Percentiles rank a stretch among this genome's conserved stretches.
These are phyloP conservation scores for Nakazawaea populi DNA, from an alignment of 805 yeast species.

Conservation along the genomic window DNA sequence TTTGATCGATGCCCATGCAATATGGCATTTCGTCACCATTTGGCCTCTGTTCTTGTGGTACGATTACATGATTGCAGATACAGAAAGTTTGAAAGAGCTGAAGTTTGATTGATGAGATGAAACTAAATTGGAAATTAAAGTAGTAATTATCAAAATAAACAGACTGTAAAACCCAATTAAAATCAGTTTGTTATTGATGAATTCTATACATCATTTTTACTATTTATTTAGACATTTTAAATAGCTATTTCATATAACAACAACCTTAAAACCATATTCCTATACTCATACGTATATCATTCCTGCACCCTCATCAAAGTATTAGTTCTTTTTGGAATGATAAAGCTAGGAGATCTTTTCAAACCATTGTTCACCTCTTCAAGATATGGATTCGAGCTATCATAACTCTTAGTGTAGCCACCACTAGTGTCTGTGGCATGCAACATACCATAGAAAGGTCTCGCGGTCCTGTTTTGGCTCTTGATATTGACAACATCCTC, in stretches of 20 bases:
- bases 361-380: not conserved
- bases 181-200: too few species aligned
- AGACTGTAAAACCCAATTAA: too few species aligned
- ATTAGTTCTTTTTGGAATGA: slow-evolving; percentile 4
- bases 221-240: too few species aligned
- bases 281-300: not conserved
- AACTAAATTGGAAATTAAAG: too few species aligned
- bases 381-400: slow-evolving; percentile 2
- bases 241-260: too few species aligned
- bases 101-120: not conserved
- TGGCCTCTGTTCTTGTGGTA: slow-evolving; percentile 76
- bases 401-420: not conserved
- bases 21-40: slow-evolving; percentile 91
- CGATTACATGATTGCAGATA: slow-evolving; percentile 47
- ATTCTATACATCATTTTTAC: too few species aligned
- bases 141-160: too few species aligned
- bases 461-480: not conserved
- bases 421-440: not conserved
- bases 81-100: slow-evolving; percentile 16
- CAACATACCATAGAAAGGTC: not conserved
- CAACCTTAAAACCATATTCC: not conserved
- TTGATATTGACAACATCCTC: slow-evolving; percentile 10
- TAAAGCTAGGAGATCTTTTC: slow-evolving; percentile 8
- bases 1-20: slow-evolving; percentile 82
- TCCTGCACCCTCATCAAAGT: slow-evolving; percentile 5